These are phyloP conservation scores for Peronospora belbahrii DNA, from an alignment of 352 stramenopile genomes.

Conservation along the genomic window DNA sequence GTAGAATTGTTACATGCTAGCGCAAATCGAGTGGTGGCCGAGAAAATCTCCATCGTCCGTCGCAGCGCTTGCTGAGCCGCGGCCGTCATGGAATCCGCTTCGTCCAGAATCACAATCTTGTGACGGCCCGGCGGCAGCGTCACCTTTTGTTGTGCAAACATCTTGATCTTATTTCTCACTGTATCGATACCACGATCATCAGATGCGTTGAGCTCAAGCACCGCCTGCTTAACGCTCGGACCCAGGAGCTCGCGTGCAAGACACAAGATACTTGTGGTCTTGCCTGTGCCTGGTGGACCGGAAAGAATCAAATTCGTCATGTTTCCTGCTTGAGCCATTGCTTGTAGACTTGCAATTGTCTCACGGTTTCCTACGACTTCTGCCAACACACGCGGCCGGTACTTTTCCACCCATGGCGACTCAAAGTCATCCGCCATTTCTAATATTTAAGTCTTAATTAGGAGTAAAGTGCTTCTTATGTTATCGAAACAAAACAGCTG, in stretches of 20 bases:
- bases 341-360: constrained; percentile 90
- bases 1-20: constrained; percentile 98
- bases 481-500: too few relatives aligned
- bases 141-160: constrained; percentile 98
- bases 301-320: constrained; percentile 98
- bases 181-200: constrained; percentile 90
- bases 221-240: constrained; percentile 73
- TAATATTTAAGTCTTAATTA: neutral
- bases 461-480: neutral
- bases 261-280: constrained; percentile 91
- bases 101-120: constrained; percentile 99
- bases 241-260: constrained; percentile 87
- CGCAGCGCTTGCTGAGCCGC: constrained; percentile 96
- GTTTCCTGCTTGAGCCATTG: constrained; percentile 95
- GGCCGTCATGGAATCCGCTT: constrained; percentile 97
- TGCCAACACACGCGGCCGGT: constrained; percentile 84
- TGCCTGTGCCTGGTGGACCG: constrained; percentile 88
- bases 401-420: constrained; percentile 98
- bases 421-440: constrained; percentile 79
- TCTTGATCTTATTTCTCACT: constrained; percentile 97
- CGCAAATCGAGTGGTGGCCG: constrained; percentile 95
- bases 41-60: constrained; percentile 99
- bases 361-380: constrained; percentile 98
- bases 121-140: constrained; percentile 86
- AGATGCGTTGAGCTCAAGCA: constrained; percentile 98